These are phyloP conservation scores for Agaricus subrufescens DNA, from an alignment of 768 basidiomycete genomes.

Conservation along the genomic window DNA sequence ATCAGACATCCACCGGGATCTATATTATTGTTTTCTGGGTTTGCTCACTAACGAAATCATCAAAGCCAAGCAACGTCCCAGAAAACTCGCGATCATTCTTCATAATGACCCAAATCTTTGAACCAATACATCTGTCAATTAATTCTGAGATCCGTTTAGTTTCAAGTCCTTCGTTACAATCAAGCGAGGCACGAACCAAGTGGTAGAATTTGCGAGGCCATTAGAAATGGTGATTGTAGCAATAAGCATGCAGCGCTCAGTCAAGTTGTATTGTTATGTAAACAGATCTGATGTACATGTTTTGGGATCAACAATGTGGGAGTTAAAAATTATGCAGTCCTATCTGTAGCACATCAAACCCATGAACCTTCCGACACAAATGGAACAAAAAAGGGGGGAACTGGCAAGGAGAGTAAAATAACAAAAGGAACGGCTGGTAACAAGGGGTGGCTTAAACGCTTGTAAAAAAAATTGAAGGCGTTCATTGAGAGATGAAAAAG, in stretches of 20 bases:
- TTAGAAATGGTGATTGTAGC: conserved; percentile 22
- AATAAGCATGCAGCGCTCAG: background rate
- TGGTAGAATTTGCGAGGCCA: conserved; percentile 95
- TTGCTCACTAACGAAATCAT: conserved; percentile 98
- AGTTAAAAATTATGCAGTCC: conserved; percentile 12
- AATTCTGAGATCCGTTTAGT: conserved; percentile 52
- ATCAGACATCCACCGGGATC: background rate
- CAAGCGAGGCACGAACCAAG: conserved; percentile 45
- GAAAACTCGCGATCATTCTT: conserved; percentile 97
- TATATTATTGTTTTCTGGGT: background rate
- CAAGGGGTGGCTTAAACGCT: background rate
- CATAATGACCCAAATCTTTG: conserved; percentile 97
- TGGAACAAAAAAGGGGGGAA: background rate
- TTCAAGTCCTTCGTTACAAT: background rate
- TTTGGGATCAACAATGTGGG: background rate
- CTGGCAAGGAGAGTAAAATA: conserved; percentile 2
- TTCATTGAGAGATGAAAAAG: background rate
- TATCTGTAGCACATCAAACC: background rate
- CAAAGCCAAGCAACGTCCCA: conserved; percentile 91
- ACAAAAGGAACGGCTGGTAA: conserved; percentile 12
- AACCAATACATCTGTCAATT: conserved; percentile 96
- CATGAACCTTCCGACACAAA: background rate
- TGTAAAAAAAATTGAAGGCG: conserved; percentile 2
- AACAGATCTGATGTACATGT: conserved; percentile 7
- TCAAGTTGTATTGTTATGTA: conserved; percentile 1